Percentiles rank a stretch among this genome's conserved stretches.
Evolutionary conservation across 306 rosid species (phyloP).

Genomic region (Begonia masoniana): DNA sequence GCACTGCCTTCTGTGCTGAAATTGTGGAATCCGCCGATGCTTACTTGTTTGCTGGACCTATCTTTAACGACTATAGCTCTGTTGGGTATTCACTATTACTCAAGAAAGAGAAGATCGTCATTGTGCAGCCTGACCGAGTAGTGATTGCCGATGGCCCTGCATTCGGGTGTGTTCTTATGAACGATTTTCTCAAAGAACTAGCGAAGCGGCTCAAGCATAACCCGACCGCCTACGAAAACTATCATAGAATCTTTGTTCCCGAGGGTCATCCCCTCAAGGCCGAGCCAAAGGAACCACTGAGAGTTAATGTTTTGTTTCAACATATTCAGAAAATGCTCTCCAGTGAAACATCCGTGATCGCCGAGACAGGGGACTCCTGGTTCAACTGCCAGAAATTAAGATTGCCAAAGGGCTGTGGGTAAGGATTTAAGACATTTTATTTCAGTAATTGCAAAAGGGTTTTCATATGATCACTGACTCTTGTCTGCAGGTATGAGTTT

Average conservation of each 20-base stretch:
- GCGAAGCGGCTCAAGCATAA: constrained; percentile 25
- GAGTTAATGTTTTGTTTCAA: constrained; percentile 48
- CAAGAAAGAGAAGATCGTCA: constrained; percentile 49
- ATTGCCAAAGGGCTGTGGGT: constrained; percentile 54
- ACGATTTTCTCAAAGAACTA: constrained; percentile 39
- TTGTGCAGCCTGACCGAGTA: constrained; percentile 45
- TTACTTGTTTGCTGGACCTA: constrained; percentile 49
- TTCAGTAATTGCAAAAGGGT: not conserved
- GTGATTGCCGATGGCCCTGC: constrained; percentile 39
- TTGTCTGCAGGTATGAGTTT: constrained; percentile 42
- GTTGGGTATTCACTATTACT: constrained; percentile 56
- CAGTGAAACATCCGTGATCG: constrained; percentile 42
- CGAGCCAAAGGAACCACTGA: constrained; percentile 36
- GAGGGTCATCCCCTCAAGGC: constrained; percentile 38
- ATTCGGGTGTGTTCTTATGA: constrained; percentile 52
- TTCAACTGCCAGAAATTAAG: constrained; percentile 58
- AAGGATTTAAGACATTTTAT: not conserved
- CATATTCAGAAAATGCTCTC: constrained; percentile 42
- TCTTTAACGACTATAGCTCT: constrained; percentile 56
- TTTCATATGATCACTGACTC: too few relatives aligned
- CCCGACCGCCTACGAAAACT: constrained; percentile 34
- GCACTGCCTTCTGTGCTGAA: constrained; percentile 52
- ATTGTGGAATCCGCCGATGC: constrained; percentile 54
- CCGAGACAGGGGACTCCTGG: constrained; percentile 70
- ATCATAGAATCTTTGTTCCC: constrained; percentile 46